Conservation (phyloP, 1,284 basidiomycete genomes). For the Trichosporon sp. region DNA sequence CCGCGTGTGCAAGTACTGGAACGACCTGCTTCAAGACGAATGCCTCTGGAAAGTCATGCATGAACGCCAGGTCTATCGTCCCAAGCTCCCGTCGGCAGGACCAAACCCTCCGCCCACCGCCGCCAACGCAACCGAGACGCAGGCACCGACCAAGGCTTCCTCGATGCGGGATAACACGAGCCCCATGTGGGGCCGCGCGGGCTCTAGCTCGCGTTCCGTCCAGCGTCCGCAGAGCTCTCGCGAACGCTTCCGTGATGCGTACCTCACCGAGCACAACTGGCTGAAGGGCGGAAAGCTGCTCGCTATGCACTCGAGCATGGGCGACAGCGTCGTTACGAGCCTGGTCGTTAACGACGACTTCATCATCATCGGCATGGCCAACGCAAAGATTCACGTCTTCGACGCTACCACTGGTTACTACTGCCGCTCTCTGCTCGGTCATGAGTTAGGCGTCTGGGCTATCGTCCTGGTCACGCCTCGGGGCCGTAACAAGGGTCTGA, state of each 20-base stretch:
- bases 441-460: slow-evolving; percentile 90
- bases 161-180: neutral
- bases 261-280: slow-evolving; percentile 81
- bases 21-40: slow-evolving; percentile 76
- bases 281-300: slow-evolving; percentile 75
- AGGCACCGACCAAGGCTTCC: neutral
- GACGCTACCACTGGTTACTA: slow-evolving; percentile 77
- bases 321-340: slow-evolving; percentile 80
- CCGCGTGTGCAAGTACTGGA: slow-evolving; percentile 78
- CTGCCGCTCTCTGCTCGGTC: slow-evolving; percentile 76
- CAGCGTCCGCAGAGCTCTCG: slow-evolving; percentile 25
- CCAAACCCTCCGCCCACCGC: slow-evolving; percentile 28
- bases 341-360: slow-evolving; percentile 81
- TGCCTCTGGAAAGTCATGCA: slow-evolving; percentile 83
- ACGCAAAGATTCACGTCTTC: slow-evolving; percentile 84
- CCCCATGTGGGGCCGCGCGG: slow-evolving; percentile 19
- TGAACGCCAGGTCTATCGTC: slow-evolving; percentile 62
- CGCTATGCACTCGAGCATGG: slow-evolving; percentile 69
- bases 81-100: slow-evolving; percentile 17
- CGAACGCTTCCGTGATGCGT: slow-evolving; percentile 33
- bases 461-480: slow-evolving; percentile 66
- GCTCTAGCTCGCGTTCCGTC: slow-evolving; percentile 7
- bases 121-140: slow-evolving; percentile 13
- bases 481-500: slow-evolving; percentile 13
- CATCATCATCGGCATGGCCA: slow-evolving; percentile 89